Evolutionary conservation across 1,284 basidiomycete genomes (phyloP), one percentile per base, ranked within the genome.

Genomic region (Cutaneotrichosporon sp.): DNA sequence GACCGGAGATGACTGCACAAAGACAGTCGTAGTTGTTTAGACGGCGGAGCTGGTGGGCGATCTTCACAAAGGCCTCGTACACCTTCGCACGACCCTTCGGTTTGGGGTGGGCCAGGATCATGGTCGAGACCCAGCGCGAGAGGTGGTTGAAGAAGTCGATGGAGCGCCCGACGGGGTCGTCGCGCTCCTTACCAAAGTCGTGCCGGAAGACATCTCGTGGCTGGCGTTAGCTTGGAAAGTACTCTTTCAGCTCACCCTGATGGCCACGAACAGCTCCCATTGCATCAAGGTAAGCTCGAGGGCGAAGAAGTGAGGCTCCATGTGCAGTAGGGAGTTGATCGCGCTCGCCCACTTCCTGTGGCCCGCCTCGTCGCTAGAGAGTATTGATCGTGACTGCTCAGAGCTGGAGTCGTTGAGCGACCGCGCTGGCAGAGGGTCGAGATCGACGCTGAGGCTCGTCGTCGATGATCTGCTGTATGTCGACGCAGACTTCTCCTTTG

Each of bases 101-200:
- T 49, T 74, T 74, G 2, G 65, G 62, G 29, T 66, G 65, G 1
- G 70, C 68, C 19, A 75, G 63, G 27, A 76, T 64, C 54, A 76
- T 63, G 5, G 72, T 74, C 19, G 68, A 69, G 10, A 72, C 68
- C 69, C 69, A 72, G 35, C 70, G 61, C 5, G 72, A 72, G 5
- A 76, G 37, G 43, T 70, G 68, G 59, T 76, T 75, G 66, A 76
- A 76, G 52, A 75, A 72, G 12, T 54, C 51, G 35, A 74, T 73
- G 3, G 68, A 64, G 12, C 62, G 55, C 9, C 65, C 65, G 0
- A 75, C 68, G 3, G 71, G 65, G 5, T 62, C 66, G 44, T 66
- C 62, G 12, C 60, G 60, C 54, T 75, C 75, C 42, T 72, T 68
- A 4, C 74, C 72, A 22, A 75, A 53, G 54, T 71, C 70, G 57